Evolutionary conservation across 352 stramenopile species (phyloP).

Genomic region (Pythium vanterpoolii): DNA sequence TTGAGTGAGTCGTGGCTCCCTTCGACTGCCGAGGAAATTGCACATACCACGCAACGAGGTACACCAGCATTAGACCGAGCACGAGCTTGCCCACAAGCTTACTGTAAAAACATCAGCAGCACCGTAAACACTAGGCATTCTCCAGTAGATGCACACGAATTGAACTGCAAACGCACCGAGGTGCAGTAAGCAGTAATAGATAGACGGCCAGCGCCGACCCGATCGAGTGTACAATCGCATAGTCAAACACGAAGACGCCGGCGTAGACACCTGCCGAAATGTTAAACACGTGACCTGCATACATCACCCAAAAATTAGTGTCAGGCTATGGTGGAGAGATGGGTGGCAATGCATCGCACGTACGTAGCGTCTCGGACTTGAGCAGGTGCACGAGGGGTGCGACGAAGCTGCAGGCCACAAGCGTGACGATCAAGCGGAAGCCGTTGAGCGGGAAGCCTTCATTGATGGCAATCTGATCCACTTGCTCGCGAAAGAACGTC

Average conservation of each 20-base stretch:
- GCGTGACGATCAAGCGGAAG: constrained; percentile 75
- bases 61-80: constrained; percentile 52
- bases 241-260: constrained; percentile 79
- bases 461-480: constrained; percentile 61
- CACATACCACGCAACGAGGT: constrained; percentile 61
- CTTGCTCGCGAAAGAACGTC: constrained; percentile 56
- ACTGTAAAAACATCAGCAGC: constrained; percentile 19
- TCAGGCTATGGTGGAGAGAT: background rate
- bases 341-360: constrained; percentile 4
- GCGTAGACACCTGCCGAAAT: constrained; percentile 52
- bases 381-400: constrained; percentile 64
- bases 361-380: constrained; percentile 57
- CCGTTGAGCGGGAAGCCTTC: constrained; percentile 75
- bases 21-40: background rate
- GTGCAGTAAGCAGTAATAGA: constrained; percentile 57
- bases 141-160: background rate
- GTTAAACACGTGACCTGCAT: constrained; percentile 72
- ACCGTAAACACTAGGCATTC: background rate
- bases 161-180: constrained; percentile 32
- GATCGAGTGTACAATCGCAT: constrained; percentile 71
- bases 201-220: constrained; percentile 59
- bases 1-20: background rate
- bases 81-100: constrained; percentile 65
- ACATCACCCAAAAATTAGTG: background rate
- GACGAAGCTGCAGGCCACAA: constrained; percentile 59